These are phyloP conservation scores for Candida ascalaphidarum DNA, from an alignment of 805 yeast genomes.

Conservation along the genomic window DNA sequence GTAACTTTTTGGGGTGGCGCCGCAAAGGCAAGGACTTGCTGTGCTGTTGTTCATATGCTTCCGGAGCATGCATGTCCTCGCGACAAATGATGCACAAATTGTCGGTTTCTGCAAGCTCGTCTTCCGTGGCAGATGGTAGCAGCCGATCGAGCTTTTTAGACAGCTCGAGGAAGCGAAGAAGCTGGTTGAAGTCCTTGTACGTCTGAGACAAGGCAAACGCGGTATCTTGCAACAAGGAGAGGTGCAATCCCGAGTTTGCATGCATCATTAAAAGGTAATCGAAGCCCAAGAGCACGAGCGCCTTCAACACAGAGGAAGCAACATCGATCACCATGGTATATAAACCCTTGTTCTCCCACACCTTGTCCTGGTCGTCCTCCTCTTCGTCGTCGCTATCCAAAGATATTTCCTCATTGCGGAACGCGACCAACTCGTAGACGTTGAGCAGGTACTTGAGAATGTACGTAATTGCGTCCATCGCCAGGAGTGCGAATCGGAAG, in stretches of 20 bases:
- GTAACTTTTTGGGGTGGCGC: slow-evolving; percentile 61
- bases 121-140: slow-evolving; percentile 53
- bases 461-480: slow-evolving; percentile 42
- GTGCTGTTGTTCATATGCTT: slow-evolving; percentile 18
- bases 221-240: slow-evolving; percentile 35
- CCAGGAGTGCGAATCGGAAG: slow-evolving; percentile 63
- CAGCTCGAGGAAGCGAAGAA: slow-evolving; percentile 42
- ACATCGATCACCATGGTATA: slow-evolving; percentile 52
- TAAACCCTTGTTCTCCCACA: slow-evolving; percentile 66
- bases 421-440: slow-evolving; percentile 43
- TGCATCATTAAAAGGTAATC: slow-evolving; percentile 26
- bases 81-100: slow-evolving; percentile 83
- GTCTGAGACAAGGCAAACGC: slow-evolving; percentile 30
- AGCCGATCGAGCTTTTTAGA: slow-evolving; percentile 56
- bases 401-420: slow-evolving; percentile 32
- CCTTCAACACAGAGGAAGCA: slow-evolving; percentile 31
- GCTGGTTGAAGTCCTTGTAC: slow-evolving; percentile 30
- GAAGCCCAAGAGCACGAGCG: slow-evolving; percentile 20
- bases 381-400: slow-evolving; percentile 10
- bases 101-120: slow-evolving; percentile 47
- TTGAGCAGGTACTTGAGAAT: slow-evolving; percentile 42
- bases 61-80: slow-evolving; percentile 66
- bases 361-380: slow-evolving; percentile 44
- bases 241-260: slow-evolving; percentile 22
- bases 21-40: slow-evolving; percentile 20